Base-by-base conservation (phyloP, 768 basidiomycete genomes). In the Mycena kentingensis region DNA sequence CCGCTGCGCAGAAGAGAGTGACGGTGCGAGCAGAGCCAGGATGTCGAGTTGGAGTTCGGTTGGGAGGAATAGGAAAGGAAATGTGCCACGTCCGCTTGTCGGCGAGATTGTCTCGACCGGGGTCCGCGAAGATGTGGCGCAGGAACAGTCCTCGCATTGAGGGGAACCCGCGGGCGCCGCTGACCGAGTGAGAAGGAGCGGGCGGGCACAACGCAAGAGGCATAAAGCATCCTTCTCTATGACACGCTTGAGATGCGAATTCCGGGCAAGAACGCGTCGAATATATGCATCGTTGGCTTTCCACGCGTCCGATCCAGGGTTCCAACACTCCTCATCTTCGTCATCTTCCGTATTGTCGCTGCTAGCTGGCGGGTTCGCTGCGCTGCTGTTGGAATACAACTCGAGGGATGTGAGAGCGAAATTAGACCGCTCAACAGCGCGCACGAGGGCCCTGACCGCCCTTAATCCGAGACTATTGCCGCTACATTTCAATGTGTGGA, bases 31-130 rank as follows among this genome's bases (percentile, higher is more conserved):
- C 60, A 79, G 78, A 12, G 81, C 77, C 28, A 87, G 73, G 31
- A 84, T 78, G 62, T 82, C 63, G 11, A 81, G 74, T 49, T 80
- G 77, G 6, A 88, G 67, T 63, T 88, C 86, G 8, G 65, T 66
- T 3, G 87, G 87, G 12, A 88, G 66, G 24, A 62, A 45, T 27
- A 41, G 52, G 60, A 81, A 77, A 6, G 71, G 65, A 54, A 72
- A 73, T 25, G 61, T 22, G 4, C 63, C 53, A 31, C 50, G 44
- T n/a, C n/a, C n/a, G 16, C 45, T 62, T 18, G 60, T 32, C 22
- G 60, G 48, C 11, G 29, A 21, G 35, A 26, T n/a, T 21, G 32
- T 18, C 15, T 19, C 26, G 32, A 45, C 21, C n/a, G 54, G 27
- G 36, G 28, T 18, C n/a, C 36, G 25, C 6, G 38, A 55, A 24